Evolutionary conservation across 2,329 filamentous ascomycete species (phyloP).

Genomic region (Neofusicoccum laricinum): DNA sequence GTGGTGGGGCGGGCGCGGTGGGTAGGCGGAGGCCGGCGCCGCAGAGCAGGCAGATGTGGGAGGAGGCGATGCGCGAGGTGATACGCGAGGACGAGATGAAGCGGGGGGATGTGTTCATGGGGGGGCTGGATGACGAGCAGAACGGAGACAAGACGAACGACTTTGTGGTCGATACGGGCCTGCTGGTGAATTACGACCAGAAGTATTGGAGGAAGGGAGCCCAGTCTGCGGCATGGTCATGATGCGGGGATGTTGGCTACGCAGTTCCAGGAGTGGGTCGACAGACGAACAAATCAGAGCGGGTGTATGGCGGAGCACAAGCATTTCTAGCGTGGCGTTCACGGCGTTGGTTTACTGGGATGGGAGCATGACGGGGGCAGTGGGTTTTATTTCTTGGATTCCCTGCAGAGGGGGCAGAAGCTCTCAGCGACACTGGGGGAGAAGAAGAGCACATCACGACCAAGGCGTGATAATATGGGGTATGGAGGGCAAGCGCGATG

Average conservation of each 20-base stretch:
- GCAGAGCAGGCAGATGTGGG: constrained; percentile 52
- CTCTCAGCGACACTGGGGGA: background rate
- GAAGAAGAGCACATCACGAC: background rate
- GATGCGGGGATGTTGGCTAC: background rate
- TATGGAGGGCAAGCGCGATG: too few species aligned
- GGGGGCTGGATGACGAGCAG: constrained; percentile 20
- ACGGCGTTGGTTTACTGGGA: constrained; percentile 19
- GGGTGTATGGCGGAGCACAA: background rate
- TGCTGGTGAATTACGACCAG: constrained; percentile 60
- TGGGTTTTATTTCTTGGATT: background rate
- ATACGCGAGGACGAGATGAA: constrained; percentile 37
- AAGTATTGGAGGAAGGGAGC: constrained; percentile 54
- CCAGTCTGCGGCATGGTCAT: constrained; percentile 28
- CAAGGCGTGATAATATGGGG: too few species aligned
- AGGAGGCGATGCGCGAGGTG: constrained; percentile 55
- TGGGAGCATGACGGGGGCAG: background rate
- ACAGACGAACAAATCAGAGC: background rate
- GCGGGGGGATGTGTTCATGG: constrained; percentile 19
- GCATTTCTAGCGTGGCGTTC: constrained; percentile 41
- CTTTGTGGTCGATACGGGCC: constrained; percentile 32
- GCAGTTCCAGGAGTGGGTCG: background rate
- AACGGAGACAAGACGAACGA: constrained; percentile 18
- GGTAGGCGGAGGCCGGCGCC: constrained; percentile 6
- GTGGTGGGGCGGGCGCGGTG: constrained; percentile 19
- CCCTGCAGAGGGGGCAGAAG: background rate